Conservation (phyloP, 495 filamentous ascomycete species). For the Penicillium bialowiezense region DNA sequence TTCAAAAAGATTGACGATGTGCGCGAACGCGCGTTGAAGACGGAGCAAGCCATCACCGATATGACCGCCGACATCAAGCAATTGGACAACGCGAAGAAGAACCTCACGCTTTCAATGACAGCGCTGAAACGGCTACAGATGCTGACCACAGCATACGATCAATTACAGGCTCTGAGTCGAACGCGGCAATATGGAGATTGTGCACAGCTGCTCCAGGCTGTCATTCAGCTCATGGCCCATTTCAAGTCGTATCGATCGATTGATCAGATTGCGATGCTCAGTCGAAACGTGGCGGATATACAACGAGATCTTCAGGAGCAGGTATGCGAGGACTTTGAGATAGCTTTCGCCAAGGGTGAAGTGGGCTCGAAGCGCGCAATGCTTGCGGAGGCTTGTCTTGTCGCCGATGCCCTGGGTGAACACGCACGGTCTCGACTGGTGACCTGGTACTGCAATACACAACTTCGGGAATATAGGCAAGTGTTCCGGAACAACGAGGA, state of each 20-base stretch:
- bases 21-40: conserved; percentile 82
- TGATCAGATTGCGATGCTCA: conserved; percentile 93
- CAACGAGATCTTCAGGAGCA: conserved; percentile 94
- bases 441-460: conserved; percentile 98
- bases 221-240: conserved; percentile 96
- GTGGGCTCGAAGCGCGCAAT: conserved; percentile 65
- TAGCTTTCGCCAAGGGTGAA: conserved; percentile 89
- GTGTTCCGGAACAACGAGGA: conserved; percentile 96
- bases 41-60: conserved; percentile 92
- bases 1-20: conserved; percentile 97
- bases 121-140: conserved; percentile 96
- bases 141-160: conserved; percentile 97
- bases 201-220: conserved; percentile 89
- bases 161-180: conserved; percentile 79
- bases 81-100: conserved; percentile 92
- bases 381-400: conserved; percentile 81
- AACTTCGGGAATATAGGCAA: conserved; percentile 91
- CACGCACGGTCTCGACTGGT: conserved; percentile 78
- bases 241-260: conserved; percentile 98
- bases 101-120: conserved; percentile 96
- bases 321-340: conserved; percentile 96
- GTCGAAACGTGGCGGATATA: conserved; percentile 88
- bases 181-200: conserved; percentile 94
- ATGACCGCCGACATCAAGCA: conserved; percentile 99
- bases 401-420: conserved; percentile 94